Evolutionary conservation across 192 early-diverging fungal genomes (phyloP).

Genomic region (Backusella tuberculispora): DNA sequence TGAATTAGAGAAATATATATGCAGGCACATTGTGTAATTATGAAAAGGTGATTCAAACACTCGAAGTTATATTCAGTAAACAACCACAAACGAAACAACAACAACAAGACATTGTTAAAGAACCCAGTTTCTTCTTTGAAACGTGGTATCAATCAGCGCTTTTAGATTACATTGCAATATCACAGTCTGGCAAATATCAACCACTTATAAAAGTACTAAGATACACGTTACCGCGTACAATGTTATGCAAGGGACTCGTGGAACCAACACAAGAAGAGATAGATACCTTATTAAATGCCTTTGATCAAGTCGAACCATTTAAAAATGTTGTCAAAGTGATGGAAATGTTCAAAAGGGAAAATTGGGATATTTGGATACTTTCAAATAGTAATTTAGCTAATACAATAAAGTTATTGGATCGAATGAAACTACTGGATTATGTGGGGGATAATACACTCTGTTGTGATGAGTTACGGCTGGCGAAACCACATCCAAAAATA

Average conservation of each 20-base stretch:
- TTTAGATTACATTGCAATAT: slow-evolving; percentile 5
- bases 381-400: slow-evolving; percentile 22
- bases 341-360: not conserved
- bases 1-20: not conserved
- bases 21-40: not conserved
- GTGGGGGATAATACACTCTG: slow-evolving; percentile 30
- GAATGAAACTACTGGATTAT: not conserved
- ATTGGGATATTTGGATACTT: slow-evolving; percentile 41
- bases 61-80: not conserved
- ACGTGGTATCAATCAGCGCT: not conserved
- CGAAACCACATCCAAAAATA: slow-evolving; percentile 43
- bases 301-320: not conserved
- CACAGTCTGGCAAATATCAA: slow-evolving; percentile 4
- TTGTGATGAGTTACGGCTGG: slow-evolving; percentile 35
- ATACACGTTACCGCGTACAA: not conserved
- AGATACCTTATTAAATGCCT: not conserved
- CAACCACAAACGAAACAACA: not conserved
- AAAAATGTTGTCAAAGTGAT: not conserved
- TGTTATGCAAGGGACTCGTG: not conserved
- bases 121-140: not conserved
- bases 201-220: not conserved
- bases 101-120: not conserved
- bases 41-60: slow-evolving; percentile 10
- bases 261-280: not conserved
- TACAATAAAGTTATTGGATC: slow-evolving; percentile 17